Evolutionary conservation across 2,329 filamentous ascomycete genomes (phyloP).

Genomic region (Xylariaceae sp.): DNA sequence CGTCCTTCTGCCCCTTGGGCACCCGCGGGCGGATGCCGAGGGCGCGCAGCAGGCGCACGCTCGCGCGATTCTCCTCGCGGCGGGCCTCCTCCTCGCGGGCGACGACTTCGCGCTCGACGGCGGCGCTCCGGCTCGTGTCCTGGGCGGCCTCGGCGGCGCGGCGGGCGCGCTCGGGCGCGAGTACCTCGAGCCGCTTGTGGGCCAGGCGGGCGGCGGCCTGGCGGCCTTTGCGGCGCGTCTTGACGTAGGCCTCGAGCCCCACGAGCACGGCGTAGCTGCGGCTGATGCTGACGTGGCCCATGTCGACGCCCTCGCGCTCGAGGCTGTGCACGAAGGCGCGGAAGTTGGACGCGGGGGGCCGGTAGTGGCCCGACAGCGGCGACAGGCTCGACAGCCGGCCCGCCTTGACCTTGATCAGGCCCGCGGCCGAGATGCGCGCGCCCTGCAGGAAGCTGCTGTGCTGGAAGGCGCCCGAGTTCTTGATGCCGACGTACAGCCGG

Average conservation of each 20-base stretch:
- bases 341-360: conserved; percentile 77
- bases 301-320: conserved; percentile 67
- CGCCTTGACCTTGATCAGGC: conserved; percentile 76
- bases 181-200: conserved; percentile 49
- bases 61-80: conserved; percentile 29
- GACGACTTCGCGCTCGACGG: conserved; percentile 37
- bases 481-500: conserved; percentile 82
- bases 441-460: conserved; percentile 87
- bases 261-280: conserved; percentile 76
- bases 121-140: conserved; percentile 54
- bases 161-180: conserved; percentile 53
- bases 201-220: conserved; percentile 40
- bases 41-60: conserved; percentile 6
- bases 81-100: conserved; percentile 21
- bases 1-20: not conserved
- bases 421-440: conserved; percentile 71
- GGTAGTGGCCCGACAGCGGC: conserved; percentile 71
- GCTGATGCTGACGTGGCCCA: conserved; percentile 69
- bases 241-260: conserved; percentile 73
- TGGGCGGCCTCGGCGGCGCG: conserved; percentile 50
- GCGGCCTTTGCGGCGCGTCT: conserved; percentile 59
- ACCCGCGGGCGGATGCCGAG: conserved; percentile 6
- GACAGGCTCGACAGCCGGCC: conserved; percentile 69
- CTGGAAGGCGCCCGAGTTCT: conserved; percentile 80
- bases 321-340: conserved; percentile 70